Evolutionary conservation across 2,329 filamentous ascomycete genomes (phyloP).

Genomic region (Akanthomyces uredinophilus): DNA sequence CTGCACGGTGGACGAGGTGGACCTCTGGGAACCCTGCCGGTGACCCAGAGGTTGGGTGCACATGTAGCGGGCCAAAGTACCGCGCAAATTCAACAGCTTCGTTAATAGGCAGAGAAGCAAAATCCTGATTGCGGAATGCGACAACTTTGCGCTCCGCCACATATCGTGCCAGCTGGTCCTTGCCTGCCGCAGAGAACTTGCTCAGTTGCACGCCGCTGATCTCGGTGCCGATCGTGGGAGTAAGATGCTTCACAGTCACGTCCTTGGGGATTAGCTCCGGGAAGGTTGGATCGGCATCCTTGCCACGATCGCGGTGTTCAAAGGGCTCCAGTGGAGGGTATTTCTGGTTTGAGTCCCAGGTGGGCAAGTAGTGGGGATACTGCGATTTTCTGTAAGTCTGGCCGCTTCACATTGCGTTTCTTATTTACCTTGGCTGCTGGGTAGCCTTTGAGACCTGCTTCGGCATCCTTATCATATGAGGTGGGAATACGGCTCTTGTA

Average conservation of each 20-base stretch:
- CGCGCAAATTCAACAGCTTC: conserved; percentile 59
- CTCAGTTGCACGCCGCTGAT: conserved; percentile 58
- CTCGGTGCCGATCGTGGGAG: conserved; percentile 69
- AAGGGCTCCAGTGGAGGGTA: too few species aligned
- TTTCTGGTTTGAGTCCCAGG: too few species aligned
- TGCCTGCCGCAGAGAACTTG: conserved; percentile 45
- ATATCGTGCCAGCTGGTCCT: conserved; percentile 63
- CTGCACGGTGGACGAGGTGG: conserved; percentile 43
- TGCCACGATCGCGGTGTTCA: too few species aligned
- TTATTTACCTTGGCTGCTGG: too few species aligned
- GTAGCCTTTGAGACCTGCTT: too few species aligned
- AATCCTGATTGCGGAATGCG: conserved; percentile 71
- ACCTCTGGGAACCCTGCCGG: conserved; percentile 59
- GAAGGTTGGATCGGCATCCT: too few species aligned
- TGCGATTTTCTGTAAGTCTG: too few species aligned
- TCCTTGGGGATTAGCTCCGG: conserved; percentile 55
- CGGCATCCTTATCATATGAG: too few species aligned
- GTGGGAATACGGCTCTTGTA: too few species aligned
- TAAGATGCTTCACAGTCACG: conserved; percentile 55
- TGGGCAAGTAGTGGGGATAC: too few species aligned
- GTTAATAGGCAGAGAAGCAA: conserved; percentile 62
- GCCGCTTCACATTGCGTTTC: too few species aligned
- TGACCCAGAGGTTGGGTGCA: conserved; percentile 72
- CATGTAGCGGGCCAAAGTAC: conserved; percentile 69
- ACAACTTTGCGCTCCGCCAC: conserved; percentile 75